Percentiles rank a stretch among this genome's conserved stretches.
These are phyloP conservation scores for Nemania sp. DNA, from an alignment of 2,329 filamentous ascomycete species.

Conservation along the genomic window DNA sequence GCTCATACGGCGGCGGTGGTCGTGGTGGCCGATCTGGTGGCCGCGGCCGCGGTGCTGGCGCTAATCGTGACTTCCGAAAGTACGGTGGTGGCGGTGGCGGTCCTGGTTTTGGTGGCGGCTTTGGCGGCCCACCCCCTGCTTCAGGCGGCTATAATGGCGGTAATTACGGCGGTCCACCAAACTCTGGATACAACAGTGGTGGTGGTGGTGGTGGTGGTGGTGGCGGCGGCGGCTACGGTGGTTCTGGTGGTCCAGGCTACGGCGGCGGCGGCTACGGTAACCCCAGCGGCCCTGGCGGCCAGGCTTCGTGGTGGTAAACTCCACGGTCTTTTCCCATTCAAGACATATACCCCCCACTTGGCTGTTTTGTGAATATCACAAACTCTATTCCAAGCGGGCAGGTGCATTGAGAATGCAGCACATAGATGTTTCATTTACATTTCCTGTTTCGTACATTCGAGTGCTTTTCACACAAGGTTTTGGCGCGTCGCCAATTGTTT, in stretches of 20 bases:
- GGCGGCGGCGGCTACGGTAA: conserved; percentile 59
- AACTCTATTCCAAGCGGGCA: conserved; percentile 19
- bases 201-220: no score
- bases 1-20: conserved; percentile 78
- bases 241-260: conserved; percentile 57
- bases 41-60: conserved; percentile 75
- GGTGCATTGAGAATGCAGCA: conserved; percentile 45
- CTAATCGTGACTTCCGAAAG: conserved; percentile 93
- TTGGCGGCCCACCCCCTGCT: conserved; percentile 27
- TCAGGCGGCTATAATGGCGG: conserved; percentile 61
- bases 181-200: conserved; percentile 59
- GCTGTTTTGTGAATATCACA: conserved; percentile 15
- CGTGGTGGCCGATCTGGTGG: conserved; percentile 73
- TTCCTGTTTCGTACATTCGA: conserved; percentile 41
- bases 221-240: conserved; percentile 58
- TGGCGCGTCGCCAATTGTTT: conserved; percentile 40
- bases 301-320: conserved; percentile 76
- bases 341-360: conserved; percentile 7
- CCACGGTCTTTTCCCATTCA: conserved; percentile 17
- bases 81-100: conserved; percentile 61
- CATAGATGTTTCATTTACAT: conserved; percentile 39
- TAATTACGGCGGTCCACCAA: conserved; percentile 57
- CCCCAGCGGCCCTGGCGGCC: conserved; percentile 66
- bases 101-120: conserved; percentile 56
- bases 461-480: conserved; percentile 43